A percentile compares a stretch with the other conserved stretches of the same genome.
These are phyloP conservation scores for Daldinia eschscholtzii DNA, from an alignment of 2,329 filamentous ascomycete genomes.

Conservation along the genomic window DNA sequence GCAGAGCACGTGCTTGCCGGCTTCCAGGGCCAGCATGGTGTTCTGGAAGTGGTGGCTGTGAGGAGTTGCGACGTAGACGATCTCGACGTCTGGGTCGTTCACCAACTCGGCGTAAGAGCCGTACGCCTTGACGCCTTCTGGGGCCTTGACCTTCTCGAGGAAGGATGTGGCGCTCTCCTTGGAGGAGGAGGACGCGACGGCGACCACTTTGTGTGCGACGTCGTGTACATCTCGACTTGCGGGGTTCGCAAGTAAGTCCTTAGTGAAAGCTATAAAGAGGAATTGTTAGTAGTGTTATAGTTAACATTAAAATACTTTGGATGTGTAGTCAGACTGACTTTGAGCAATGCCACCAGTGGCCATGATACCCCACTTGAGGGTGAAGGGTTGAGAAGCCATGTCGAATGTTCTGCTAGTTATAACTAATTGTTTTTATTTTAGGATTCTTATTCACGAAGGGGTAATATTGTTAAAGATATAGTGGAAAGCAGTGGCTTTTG, in stretches of 20 bases:
- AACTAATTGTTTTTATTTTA: not conserved
- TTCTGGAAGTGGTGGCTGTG: constrained; percentile 96
- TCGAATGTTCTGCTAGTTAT: constrained; percentile 33
- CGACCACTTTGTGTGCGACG: constrained; percentile 80
- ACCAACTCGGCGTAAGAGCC: constrained; percentile 87
- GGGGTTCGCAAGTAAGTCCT: constrained; percentile 83
- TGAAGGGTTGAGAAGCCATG: constrained; percentile 61
- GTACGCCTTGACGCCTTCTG: constrained; percentile 76
- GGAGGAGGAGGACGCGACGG: constrained; percentile 83
- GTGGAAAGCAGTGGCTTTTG: not conserved
- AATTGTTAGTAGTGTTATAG: constrained; percentile 14
- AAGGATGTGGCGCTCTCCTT: constrained; percentile 77
- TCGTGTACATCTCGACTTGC: constrained; percentile 76
- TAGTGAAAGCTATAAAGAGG: constrained; percentile 70
- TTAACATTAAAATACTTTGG: not conserved
- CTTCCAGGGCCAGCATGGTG: constrained; percentile 83
- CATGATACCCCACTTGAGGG: constrained; percentile 71
- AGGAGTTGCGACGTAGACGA: constrained; percentile 89
- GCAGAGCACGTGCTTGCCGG: constrained; percentile 89
- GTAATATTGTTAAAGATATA: not conserved
- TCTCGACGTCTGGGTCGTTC: constrained; percentile 81
- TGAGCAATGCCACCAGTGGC: constrained; percentile 71
- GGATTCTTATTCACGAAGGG: not conserved
- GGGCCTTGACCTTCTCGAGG: constrained; percentile 77
- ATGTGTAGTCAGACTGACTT: constrained; percentile 59